phyloP scores from a whole-genome alignment of 805 yeast species.

The Candida parachauliodes region DNA sequence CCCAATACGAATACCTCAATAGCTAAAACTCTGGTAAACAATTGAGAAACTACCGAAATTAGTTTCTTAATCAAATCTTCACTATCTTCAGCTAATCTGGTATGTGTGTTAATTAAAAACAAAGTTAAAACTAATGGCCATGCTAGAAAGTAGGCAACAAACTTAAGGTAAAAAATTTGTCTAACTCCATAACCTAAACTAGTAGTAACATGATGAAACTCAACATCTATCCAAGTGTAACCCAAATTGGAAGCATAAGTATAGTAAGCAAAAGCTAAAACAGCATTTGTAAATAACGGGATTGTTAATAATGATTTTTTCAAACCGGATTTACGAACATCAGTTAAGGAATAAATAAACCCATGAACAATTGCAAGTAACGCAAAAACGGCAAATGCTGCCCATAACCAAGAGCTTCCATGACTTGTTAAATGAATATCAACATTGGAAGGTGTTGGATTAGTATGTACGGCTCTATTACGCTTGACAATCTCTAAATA shows the following conservation, averaged over 20 bases:
- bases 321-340: constrained; percentile 20
- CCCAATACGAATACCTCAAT: constrained; percentile 49
- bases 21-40: constrained; percentile 41
- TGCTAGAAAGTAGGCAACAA: constrained; percentile 54
- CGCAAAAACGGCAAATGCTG: constrained; percentile 50
- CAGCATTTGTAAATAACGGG: constrained; percentile 41
- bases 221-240: constrained; percentile 44
- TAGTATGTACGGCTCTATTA: constrained; percentile 40
- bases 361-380: constrained; percentile 28
- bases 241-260: constrained; percentile 59
- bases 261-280: constrained; percentile 48
- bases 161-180: constrained; percentile 55
- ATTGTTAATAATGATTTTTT: constrained; percentile 34
- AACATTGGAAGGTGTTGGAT: constrained; percentile 34
- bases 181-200: constrained; percentile 28
- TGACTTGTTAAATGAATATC: constrained; percentile 52
- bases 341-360: constrained; percentile 21
- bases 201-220: constrained; percentile 46
- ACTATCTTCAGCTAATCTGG: constrained; percentile 24
- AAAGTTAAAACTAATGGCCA: constrained; percentile 44
- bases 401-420: constrained; percentile 71
- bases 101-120: constrained; percentile 23
- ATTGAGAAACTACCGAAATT: constrained; percentile 29
- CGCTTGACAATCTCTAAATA: constrained; percentile 9
- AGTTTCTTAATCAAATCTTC: constrained; percentile 25